phyloP scores from a whole-genome alignment of 305 asterid genomes.

The Fraxinus nigra region DNA sequence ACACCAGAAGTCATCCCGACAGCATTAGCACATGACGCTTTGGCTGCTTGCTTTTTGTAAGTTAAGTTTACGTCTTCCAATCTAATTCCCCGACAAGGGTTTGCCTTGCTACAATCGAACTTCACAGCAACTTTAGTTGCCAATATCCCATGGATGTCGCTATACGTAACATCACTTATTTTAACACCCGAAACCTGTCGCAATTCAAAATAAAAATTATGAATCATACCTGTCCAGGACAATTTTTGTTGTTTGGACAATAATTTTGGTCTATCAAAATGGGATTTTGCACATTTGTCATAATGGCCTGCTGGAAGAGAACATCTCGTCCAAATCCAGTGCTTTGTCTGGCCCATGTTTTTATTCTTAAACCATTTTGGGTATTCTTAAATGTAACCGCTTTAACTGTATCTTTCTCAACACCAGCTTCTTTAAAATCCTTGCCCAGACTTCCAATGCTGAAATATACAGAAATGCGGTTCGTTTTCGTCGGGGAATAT shows the following conservation, averaged over 20 bases:
- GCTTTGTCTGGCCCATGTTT: conserved; percentile 69
- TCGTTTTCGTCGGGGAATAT: background rate
- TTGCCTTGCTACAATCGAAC: background rate
- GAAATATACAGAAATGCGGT: background rate
- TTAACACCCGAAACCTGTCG: background rate
- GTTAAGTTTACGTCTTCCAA: background rate
- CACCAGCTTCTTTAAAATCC: conserved; percentile 50
- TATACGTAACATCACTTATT: background rate
- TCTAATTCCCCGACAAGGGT: background rate
- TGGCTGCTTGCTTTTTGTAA: background rate
- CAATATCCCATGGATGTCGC: background rate
- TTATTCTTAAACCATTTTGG: conserved; percentile 58
- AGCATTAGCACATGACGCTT: background rate
- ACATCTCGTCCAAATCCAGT: conserved; percentile 51
- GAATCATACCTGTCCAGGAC: conserved; percentile 48
- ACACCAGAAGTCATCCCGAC: background rate
- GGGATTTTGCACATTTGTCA: conserved; percentile 56
- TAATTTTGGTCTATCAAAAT: conserved; percentile 66
- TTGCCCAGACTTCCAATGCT: conserved; percentile 71
- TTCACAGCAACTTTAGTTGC: background rate
- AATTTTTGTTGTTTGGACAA: conserved; percentile 41
- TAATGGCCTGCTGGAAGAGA: conserved; percentile 34
- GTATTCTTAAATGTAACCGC: conserved; percentile 36
- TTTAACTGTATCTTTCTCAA: conserved; percentile 53
- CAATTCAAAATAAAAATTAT: background rate